Base-by-base conservation (phyloP, 2,329 filamentous ascomycete genomes). In the Cryphonectria japonica region DNA sequence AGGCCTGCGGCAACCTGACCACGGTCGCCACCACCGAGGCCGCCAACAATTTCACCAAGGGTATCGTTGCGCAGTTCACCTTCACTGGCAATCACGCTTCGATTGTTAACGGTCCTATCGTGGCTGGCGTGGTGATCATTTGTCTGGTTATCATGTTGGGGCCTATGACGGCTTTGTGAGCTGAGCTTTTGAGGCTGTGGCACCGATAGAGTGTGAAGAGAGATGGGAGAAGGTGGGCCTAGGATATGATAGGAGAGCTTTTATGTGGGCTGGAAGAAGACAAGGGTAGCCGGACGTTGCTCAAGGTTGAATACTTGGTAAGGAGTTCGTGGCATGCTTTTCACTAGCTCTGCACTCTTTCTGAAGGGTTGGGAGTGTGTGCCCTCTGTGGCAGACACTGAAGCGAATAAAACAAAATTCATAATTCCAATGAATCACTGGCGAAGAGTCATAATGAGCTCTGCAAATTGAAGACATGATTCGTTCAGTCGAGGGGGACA, bases 1-100 rank as follows among this genome's bases (percentile, higher is more conserved):
- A 74, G 54, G 77, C 78, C 57, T 86, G 84, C 74, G 83, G 83
- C 19, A 86, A 86, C 77, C 76, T 83, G 73, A 83, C 82, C 13
- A 76, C 78, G 63, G 75, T 84, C 63, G 83, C 84, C n/a, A 52
- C 84, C n/a, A 75, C 75, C 34, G 83, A 82, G 72, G 83, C 83
- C 3, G 82, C 76, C 63, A 75, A 70, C 63, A 86, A 86, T 76
- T 83, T 85, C 73, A 84, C 83, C 3, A 73, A 76, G 46, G 82
- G 82, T 41, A 80, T 79, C 59, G 82, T 86, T 7, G 75, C 77
- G 1, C 79, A 79, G 67, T 76, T 82, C 64, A 68, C 59, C 41
- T 69, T 71, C 63, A 66, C 52, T 26, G 43, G 46, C 11, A 69
- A 63, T 9, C 70, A 62, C 1, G 62, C 41, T 16, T 9, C 70